A percentile compares a stretch with the other conserved stretches of the same genome.
Conservation (phyloP, 176 grass and related monocot genomes). For the Rhynchospora pubera region DNA sequence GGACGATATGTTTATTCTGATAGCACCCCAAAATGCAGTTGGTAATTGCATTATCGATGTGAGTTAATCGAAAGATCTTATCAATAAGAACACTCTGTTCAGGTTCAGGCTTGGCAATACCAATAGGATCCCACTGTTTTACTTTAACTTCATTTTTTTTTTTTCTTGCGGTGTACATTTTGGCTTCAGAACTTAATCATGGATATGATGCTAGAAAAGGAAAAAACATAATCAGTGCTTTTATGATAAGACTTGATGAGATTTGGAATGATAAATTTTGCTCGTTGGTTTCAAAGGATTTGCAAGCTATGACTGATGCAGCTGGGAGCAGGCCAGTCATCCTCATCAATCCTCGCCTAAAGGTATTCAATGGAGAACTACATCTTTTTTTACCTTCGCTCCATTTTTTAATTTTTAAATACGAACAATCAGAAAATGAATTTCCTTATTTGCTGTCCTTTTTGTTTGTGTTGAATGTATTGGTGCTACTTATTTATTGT, state of each 20-base stretch:
- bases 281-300: conserved; percentile 40
- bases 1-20: conserved; percentile 92
- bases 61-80: conserved; percentile 23
- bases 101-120: not conserved
- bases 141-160: not conserved
- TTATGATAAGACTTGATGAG: not conserved
- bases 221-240: not conserved
- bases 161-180: not conserved
- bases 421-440: not conserved
- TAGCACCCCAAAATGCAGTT: conserved; percentile 99
- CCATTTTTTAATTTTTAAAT: not conserved
- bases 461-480: conserved; percentile 4
- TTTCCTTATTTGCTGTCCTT: not conserved
- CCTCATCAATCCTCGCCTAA: conserved; percentile 90
- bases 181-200: not conserved
- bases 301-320: conserved; percentile 88
- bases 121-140: not conserved
- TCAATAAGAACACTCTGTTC: not conserved
- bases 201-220: not conserved
- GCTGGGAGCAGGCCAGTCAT: conserved; percentile 87
- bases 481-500: not conserved
- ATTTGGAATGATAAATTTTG: not conserved
- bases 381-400: not conserved
- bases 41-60: conserved; percentile 99
- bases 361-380: conserved; percentile 41